Percentiles rank a stretch among this genome's conserved stretches.
Conservation (phyloP, 306 rosid species). For the Prosopis cineraria region DNA sequence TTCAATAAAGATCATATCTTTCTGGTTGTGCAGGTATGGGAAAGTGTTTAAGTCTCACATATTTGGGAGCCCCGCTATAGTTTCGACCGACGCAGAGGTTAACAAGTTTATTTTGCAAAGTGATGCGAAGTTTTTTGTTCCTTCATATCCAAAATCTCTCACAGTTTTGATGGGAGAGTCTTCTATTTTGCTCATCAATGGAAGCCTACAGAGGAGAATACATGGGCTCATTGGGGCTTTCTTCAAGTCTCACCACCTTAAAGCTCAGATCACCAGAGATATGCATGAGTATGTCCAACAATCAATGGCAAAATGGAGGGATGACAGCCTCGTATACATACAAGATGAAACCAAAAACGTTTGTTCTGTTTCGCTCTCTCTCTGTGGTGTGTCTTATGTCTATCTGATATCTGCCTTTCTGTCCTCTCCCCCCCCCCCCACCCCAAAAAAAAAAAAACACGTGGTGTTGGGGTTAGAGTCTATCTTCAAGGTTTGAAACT, state of each 20-base stretch:
- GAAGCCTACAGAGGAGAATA: constrained; percentile 88
- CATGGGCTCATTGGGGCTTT: constrained; percentile 90
- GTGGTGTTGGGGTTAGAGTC: constrained; percentile 34
- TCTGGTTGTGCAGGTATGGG: constrained; percentile 66
- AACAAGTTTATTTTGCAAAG: constrained; percentile 83
- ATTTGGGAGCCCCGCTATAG: constrained; percentile 89
- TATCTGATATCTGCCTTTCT: constrained; percentile 25
- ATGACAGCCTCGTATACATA: constrained; percentile 51
- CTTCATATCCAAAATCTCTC: constrained; percentile 89
- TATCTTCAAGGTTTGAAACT: constrained; percentile 36
- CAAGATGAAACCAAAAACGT: constrained; percentile 72
- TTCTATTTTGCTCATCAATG: constrained; percentile 89
- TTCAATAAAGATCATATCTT: not conserved
- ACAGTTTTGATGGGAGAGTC: constrained; percentile 92
- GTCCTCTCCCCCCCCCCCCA: constrained; percentile 1
- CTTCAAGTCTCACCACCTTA: constrained; percentile 68
- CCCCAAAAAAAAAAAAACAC: no score
- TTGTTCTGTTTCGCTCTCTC: constrained; percentile 32
- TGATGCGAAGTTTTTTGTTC: constrained; percentile 88
- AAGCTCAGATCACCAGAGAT: constrained; percentile 65
- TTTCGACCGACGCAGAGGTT: constrained; percentile 92
- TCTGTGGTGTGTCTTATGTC: not conserved
- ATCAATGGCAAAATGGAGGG: constrained; percentile 64
- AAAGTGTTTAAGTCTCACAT: constrained; percentile 96
- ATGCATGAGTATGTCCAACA: constrained; percentile 60